Conservation (phyloP, 2,329 filamentous ascomycete genomes). For the Fusarium burgessii region DNA sequence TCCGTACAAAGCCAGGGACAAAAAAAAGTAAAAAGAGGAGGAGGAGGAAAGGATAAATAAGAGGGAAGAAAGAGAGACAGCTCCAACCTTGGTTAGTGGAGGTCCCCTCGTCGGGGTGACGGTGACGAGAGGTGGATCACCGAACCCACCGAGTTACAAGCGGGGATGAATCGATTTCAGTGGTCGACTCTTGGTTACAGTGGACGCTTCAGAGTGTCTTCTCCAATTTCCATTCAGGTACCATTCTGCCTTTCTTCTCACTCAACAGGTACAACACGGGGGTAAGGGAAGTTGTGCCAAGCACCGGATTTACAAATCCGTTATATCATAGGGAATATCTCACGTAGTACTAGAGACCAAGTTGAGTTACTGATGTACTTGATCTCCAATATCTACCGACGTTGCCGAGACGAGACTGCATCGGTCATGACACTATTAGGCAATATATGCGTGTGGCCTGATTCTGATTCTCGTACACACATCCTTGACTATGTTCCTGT, state of each 20-base stretch:
- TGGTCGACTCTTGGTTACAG: constrained; percentile 26
- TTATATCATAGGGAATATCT: neutral
- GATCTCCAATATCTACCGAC: constrained; percentile 26
- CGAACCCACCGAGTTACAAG: constrained; percentile 16
- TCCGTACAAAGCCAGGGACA: neutral
- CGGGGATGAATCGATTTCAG: constrained; percentile 21
- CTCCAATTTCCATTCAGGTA: constrained; percentile 26
- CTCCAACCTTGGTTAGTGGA: constrained; percentile 31
- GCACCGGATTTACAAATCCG: constrained; percentile 22
- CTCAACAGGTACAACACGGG: neutral
- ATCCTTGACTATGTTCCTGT: neutral
- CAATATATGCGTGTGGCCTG: constrained; percentile 34
- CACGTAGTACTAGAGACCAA: too few species aligned
- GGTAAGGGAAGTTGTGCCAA: constrained; percentile 2
- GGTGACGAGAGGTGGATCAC: constrained; percentile 43
- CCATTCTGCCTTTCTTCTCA: constrained; percentile 9
- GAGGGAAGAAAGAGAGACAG: constrained; percentile 22
- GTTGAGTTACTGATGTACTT: neutral
- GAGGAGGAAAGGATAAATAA: constrained; percentile 30
- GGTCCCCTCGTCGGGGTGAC: constrained; percentile 28
- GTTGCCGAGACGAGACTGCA: constrained; percentile 35
- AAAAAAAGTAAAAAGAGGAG: neutral
- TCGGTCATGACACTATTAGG: constrained; percentile 28
- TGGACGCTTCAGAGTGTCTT: constrained; percentile 20
- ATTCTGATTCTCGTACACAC: constrained; percentile 2